Evolutionary conservation across 257 asterid species (phyloP), one percentile per base, ranked within the genome.

Genomic region (Solanum phureja): DNA sequence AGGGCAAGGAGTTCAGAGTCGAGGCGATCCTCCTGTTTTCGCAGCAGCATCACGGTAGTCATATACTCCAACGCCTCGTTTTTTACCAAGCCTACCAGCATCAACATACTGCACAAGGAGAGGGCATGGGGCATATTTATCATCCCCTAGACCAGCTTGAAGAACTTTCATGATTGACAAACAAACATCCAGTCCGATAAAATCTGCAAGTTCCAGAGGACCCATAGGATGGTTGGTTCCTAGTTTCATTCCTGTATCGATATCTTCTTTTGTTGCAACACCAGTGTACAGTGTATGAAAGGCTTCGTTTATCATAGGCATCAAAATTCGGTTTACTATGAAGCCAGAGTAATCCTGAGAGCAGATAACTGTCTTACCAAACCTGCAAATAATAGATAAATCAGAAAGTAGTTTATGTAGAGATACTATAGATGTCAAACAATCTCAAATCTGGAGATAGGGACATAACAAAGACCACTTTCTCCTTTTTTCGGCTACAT

Each of bases 161-260:
- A 97, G 98, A 90, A 97, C 98, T 88, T 87, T 95, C 97, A 97
- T 92, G 44, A 97, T 91, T 7, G 98, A 94, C 91, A 97, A 89
- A 93, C 99, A 97, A 88, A 95, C 95, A 87, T 97, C 99, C 40
- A 97, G 93, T 49, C 98, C 98, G 18, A 97, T 97, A 89, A 95
- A 97, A 89, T 97, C 99, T 1, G 99, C 99, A 29, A 97, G 98
- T 88, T 95, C 93, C 11, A 96, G 75, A 31, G 98, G 99, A 87
- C 98, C 99, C 98, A 95, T 96, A 6, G 98, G 98, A 88, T 96
- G 99, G 91, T 95, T 94, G 44, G 99, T 96, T 87, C 99, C 99
- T 62, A 95, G 92, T 90, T 94, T 97, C 98, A 97, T 97, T 88
- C 99, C 99, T 2, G 94, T 88, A 89, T 96, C 99, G 0, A 96